These are phyloP conservation scores for Euphorbia lathyris DNA, from an alignment of 345 rosid genomes.

Conservation along the genomic window DNA sequence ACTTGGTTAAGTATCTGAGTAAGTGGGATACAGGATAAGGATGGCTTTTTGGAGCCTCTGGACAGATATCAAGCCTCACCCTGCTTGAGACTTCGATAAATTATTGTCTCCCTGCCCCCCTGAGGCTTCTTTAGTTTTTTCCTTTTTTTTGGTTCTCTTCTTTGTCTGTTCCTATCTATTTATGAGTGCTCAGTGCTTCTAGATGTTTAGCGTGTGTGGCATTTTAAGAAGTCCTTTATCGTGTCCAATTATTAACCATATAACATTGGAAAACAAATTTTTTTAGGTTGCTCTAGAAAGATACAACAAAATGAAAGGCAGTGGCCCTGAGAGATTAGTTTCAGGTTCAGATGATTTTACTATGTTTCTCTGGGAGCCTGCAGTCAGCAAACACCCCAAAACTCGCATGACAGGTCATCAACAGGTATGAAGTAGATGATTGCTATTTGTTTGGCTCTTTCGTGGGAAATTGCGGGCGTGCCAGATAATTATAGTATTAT, in stretches of 20 bases:
- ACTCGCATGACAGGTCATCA: slow-evolving; percentile 89
- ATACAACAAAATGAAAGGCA: slow-evolving; percentile 77
- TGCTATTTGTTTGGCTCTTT: too few relatives aligned
- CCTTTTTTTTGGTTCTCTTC: background rate
- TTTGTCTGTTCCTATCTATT: background rate
- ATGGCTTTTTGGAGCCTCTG: slow-evolving; percentile 1
- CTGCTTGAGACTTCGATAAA: background rate
- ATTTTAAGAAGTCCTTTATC: background rate
- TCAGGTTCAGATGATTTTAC: slow-evolving; percentile 97
- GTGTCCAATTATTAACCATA: background rate
- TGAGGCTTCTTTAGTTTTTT: background rate
- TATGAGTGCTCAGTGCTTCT: background rate
- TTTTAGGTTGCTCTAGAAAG: slow-evolving; percentile 74
- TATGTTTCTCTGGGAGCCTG: slow-evolving; percentile 95
- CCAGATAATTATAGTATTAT: too few relatives aligned
- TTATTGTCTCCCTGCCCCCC: background rate
- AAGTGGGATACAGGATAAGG: background rate
- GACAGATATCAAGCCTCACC: background rate
- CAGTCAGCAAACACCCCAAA: slow-evolving; percentile 71
- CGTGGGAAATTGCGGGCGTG: too few relatives aligned
- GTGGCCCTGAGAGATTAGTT: slow-evolving; percentile 82
- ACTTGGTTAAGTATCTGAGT: background rate
- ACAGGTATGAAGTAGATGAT: slow-evolving; percentile 41
- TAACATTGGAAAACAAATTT: slow-evolving; percentile 5
- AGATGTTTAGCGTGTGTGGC: background rate